phyloP scores from a whole-genome alignment of 2,329 filamentous ascomycete genomes.

The Zymoseptoria ardabiliae region DNA sequence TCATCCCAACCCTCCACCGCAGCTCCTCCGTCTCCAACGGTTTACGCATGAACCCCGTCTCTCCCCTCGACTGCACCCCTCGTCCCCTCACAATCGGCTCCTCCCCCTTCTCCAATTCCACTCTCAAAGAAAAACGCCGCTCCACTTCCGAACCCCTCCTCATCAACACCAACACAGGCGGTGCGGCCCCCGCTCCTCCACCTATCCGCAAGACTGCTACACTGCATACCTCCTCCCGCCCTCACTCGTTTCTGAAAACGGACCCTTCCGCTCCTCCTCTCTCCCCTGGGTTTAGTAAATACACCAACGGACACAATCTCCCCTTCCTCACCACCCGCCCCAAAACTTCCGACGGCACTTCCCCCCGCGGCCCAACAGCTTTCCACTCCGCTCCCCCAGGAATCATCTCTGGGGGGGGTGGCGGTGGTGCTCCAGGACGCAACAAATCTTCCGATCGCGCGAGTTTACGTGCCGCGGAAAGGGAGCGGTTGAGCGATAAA shows the following conservation, averaged over 20 bases:
- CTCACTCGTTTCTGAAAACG: conserved; percentile 12
- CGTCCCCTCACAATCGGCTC: neutral
- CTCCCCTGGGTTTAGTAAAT: too few relatives aligned
- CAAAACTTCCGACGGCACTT: neutral
- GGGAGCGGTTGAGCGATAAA: neutral
- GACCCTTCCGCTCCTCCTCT: conserved; percentile 3
- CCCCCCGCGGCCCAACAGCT: neutral
- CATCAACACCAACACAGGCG: neutral
- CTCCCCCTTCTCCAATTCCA: neutral
- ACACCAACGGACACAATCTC: too few relatives aligned
- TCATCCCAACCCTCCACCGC: conserved; percentile 17
- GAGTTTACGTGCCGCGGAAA: neutral
- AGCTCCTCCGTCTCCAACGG: conserved; percentile 21
- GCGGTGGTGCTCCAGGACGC: neutral
- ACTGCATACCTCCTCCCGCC: neutral
- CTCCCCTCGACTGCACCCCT: conserved; percentile 12
- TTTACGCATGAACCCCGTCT: conserved; percentile 28
- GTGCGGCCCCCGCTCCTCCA: neutral
- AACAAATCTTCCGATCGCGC: neutral
- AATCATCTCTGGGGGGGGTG: too few relatives aligned
- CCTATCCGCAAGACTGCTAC: neutral
- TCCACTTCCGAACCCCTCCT: neutral
- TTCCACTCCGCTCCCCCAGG: neutral
- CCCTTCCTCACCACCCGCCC: too few relatives aligned
- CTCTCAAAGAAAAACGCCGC: neutral